Evolutionary conservation across 768 basidiomycete genomes (phyloP), one percentile per base, ranked within the genome.

Genomic region (Tricholomella constricta): DNA sequence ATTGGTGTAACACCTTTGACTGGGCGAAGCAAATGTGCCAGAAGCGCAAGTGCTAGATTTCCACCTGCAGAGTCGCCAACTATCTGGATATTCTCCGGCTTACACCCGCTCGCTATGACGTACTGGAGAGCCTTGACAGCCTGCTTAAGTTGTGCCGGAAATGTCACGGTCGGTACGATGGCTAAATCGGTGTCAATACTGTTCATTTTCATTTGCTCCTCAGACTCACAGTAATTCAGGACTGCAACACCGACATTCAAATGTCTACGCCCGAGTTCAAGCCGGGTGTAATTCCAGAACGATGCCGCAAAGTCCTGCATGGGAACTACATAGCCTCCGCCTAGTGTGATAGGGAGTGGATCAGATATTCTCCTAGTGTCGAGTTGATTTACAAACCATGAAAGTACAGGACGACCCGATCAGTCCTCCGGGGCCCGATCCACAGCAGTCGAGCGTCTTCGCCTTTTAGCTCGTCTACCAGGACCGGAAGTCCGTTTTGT

Each of bases 11-110:
- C 54, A 12, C 26, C 54, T 12, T 45, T 10, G 26, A 65, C 52
- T 1, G 71, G 71, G 38, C 68, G 71, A 1, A 71, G 60, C 25
- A 67, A 61, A 48, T 70, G 66, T 0, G 67, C 66, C 15, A 71
- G 45, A 25, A 69, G 31, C 29, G 63, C 62, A 20, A 68, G 52
- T 4, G 63, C 52, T 26, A 73, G 63, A 36, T 68, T 65, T 1
- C 53, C 70, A 11, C 70, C 72, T 12, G 68, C 72, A 2, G 72
- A 73, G 47, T 73, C 70, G 17, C 68, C 68, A 1, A 62, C 60
- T 7, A 73, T 43, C 32, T 64, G 55, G 17, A 73, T 56, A 38
- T 68, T 59, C 32, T 44, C 27, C 0, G 67, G 67, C 2, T 47
- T 54, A 8, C 69, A 54, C 1, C 68, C 69, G 6, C 55, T 61